A percentile compares a stretch with the other conserved stretches of the same genome.
phyloP scores from a whole-genome alignment of 75 land plant species.

The Selaginella moellendorffii region DNA sequence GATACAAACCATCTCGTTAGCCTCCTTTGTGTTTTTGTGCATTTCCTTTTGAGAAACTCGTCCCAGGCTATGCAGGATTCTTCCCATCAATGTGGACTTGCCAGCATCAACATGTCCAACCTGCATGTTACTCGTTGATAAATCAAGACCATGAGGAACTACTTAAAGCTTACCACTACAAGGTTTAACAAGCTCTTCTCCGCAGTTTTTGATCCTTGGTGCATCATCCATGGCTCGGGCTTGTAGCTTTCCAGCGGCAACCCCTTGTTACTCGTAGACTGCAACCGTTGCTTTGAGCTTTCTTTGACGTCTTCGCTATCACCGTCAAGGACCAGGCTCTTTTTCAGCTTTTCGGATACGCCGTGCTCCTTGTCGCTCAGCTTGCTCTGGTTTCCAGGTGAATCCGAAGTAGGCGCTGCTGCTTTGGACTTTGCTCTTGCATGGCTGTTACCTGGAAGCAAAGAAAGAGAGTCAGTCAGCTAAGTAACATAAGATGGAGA shows the following conservation, averaged over 20 bases:
- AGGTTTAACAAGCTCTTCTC: slow-evolving; percentile 51
- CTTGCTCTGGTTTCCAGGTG: not conserved
- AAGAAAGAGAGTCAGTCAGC: not conserved
- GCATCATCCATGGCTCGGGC: slow-evolving; percentile 80
- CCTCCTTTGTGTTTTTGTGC: slow-evolving; percentile 86
- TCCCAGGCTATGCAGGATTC: slow-evolving; percentile 60
- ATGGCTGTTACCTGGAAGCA: not conserved
- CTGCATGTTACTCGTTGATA: slow-evolving; percentile 23
- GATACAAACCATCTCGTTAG: slow-evolving; percentile 45
- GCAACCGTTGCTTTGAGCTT: not conserved
- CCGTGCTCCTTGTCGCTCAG: slow-evolving; percentile 1
- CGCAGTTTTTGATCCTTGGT: slow-evolving; percentile 20
- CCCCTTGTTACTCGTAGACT: slow-evolving; percentile 6
- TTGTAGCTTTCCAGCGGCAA: slow-evolving; percentile 31
- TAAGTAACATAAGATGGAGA: not conserved
- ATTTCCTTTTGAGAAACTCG: slow-evolving; percentile 71
- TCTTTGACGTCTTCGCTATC: slow-evolving; percentile 10
- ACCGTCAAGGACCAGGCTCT: slow-evolving; percentile 12
- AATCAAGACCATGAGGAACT: not conserved
- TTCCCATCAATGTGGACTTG: slow-evolving; percentile 89
- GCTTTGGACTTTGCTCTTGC: too few relatives aligned
- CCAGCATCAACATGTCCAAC: slow-evolving; percentile 99
- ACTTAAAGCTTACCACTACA: slow-evolving; percentile 56
- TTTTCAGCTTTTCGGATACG: slow-evolving; percentile 9
- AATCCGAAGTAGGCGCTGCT: not conserved